A percentile compares a stretch with the other conserved stretches of the same genome.
These are phyloP conservation scores for Phaeotremella skinneri DNA, from an alignment of 768 basidiomycete species.

Conservation along the genomic window DNA sequence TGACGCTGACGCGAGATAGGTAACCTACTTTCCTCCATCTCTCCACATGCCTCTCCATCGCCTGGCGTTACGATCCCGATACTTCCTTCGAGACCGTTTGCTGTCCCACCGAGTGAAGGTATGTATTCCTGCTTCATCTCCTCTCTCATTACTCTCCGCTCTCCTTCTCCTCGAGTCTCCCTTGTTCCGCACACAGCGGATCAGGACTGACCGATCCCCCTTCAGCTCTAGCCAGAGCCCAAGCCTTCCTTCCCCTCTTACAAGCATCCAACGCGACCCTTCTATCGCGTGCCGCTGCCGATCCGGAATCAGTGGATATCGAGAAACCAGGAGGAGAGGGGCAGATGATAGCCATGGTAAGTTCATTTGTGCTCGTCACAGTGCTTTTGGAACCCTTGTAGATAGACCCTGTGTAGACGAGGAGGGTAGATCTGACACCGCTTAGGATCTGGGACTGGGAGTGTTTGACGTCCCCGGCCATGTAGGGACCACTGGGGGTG, in stretches of 20 bases:
- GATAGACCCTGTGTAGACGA: not conserved
- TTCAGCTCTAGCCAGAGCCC: conserved; percentile 29
- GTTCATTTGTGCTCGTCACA: conserved; percentile 1
- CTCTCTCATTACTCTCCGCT: not conserved
- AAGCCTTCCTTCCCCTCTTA: conserved; percentile 34
- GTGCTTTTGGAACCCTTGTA: not conserved
- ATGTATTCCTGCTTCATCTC: not conserved
- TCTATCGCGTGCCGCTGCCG: conserved; percentile 15
- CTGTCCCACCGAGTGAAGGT: conserved; percentile 30
- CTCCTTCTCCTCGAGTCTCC: not conserved
- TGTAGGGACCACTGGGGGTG: conserved; percentile 4
- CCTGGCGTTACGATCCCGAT: conserved; percentile 1
- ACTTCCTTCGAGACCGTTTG: conserved; percentile 7
- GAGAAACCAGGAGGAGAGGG: conserved; percentile 34
- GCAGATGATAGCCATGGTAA: conserved; percentile 37
- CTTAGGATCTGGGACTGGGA: conserved; percentile 39
- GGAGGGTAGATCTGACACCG: not conserved
- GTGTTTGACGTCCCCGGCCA: conserved; percentile 30
- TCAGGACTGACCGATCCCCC: not conserved
- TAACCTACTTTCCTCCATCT: conserved; percentile 1
- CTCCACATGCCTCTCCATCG: conserved; percentile 10
- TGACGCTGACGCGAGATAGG: not conserved
- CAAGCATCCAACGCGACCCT: conserved; percentile 30
- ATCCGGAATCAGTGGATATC: conserved; percentile 36
- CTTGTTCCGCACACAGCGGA: not conserved